Base-by-base conservation (phyloP, 805 yeast species). In the Saccharomycopsis sp. region DNA sequence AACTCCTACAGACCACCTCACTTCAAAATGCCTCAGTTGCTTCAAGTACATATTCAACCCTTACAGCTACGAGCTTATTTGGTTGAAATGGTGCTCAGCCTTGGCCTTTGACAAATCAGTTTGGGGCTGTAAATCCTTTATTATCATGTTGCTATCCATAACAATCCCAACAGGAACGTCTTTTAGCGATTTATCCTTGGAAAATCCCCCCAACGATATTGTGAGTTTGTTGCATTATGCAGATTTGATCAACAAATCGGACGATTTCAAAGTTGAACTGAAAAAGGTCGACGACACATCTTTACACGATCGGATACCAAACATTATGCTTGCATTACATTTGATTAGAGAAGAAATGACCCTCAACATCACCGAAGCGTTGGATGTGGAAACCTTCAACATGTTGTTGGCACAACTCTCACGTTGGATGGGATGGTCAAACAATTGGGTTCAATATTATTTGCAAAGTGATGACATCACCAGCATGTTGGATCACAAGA, bases 361-460 rank as follows among this genome's bases (percentile, higher is more conserved):
- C 38, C 61, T 89, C 22, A 76, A 81, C 50, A 59, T 73, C 1
- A 58, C 75, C 19, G 62, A 68, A 4, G 41, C 53, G 3, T 41
- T 51, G 0, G 55, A 61, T 6, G 59, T 67, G 9, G 50, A 61
- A 3, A 58, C 59, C 23, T 51, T 88, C 21, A 75, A 80, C 0
- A 19, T 60, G 1, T 56, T 87, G 17, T 56, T 87, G n/a, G 63
- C 77, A 0, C 80, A 79, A 49, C 54, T 83, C 10, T 68, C 80
- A 0, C 50, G 64, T 9, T 74, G 84, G 77, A 72, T 80, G 74
- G 77, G 82, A 4, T 83, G 95, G 94, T 71, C 78, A 8, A 74
- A 66, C 1, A 43, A 51, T 0, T 83, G 95, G 95, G 54, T 60
- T 17, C 51, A 58, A 1, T 77, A 75, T 50, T 85, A 87, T 54